Percentiles rank a stretch among this genome's conserved stretches.
These are phyloP conservation scores for Verbascum thapsus DNA, from an alignment of 257 asterid species.

Conservation along the genomic window DNA sequence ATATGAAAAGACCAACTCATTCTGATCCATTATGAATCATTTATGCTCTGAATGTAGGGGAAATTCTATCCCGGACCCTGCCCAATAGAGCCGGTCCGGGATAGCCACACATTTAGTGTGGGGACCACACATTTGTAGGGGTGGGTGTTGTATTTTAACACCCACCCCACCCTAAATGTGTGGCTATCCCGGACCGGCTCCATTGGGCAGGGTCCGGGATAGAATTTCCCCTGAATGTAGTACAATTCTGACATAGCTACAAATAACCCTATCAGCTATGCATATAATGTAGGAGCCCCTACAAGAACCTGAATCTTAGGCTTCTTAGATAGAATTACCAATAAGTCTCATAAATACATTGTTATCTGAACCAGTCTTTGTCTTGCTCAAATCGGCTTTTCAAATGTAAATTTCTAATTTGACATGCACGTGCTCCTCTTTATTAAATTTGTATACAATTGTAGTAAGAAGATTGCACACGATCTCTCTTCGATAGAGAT, in stretches of 20 bases:
- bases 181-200: too few relatives aligned
- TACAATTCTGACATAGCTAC: conserved; percentile 24
- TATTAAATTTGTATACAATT: not conserved
- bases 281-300: conserved; percentile 17
- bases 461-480: not conserved
- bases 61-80: too few relatives aligned
- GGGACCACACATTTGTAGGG: too few relatives aligned
- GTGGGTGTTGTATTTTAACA: too few relatives aligned
- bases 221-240: too few relatives aligned
- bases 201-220: too few relatives aligned
- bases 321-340: conserved; percentile 8
- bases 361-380: conserved; percentile 6
- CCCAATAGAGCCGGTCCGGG: too few relatives aligned
- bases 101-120: too few relatives aligned
- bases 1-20: too few relatives aligned
- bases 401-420: conserved; percentile 20
- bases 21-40: too few relatives aligned
- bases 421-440: conserved; percentile 28
- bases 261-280: conserved; percentile 28
- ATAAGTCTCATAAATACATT: not conserved
- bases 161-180: too few relatives aligned
- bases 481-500: not conserved
- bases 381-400: conserved; percentile 19
- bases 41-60: too few relatives aligned
- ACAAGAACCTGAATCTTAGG: not conserved